A percentile compares a stretch with the other conserved stretches of the same genome.
These are phyloP conservation scores for Primulina huaijiensis DNA, from an alignment of 257 asterid species.

Conservation along the genomic window DNA sequence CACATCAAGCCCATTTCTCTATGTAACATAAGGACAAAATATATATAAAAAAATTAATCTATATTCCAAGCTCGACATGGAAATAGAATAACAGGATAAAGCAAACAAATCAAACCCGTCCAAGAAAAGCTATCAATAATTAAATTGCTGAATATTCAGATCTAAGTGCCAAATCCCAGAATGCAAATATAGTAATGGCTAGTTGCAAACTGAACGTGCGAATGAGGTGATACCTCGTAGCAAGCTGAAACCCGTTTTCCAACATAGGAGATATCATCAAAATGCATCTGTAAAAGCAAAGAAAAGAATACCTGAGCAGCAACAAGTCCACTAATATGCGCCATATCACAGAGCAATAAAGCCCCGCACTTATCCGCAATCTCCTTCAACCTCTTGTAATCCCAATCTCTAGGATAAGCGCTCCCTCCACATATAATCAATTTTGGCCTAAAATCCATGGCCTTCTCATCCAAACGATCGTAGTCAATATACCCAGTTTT, in stretches of 20 bases:
- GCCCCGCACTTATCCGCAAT: constrained; percentile 73
- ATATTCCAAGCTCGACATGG: neutral
- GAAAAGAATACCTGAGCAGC: constrained; percentile 73
- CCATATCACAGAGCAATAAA: constrained; percentile 88
- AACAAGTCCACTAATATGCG: constrained; percentile 95
- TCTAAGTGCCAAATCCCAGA: neutral
- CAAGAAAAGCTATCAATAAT: neutral
- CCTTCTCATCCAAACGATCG: constrained; percentile 71
- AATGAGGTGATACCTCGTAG: too few relatives aligned
- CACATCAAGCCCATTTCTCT: constrained; percentile 17
- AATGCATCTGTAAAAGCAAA: neutral
- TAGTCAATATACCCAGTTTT: constrained; percentile 83
- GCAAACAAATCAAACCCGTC: neutral
- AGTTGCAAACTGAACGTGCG: neutral
- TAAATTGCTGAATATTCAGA: neutral
- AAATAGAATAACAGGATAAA: neutral
- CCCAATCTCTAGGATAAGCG: constrained; percentile 80
- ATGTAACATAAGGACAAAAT: neutral
- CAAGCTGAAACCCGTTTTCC: neutral
- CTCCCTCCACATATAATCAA: constrained; percentile 91
- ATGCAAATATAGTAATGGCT: neutral
- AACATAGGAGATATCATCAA: neutral
- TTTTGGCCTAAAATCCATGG: constrained; percentile 83
- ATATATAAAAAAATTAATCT: neutral
- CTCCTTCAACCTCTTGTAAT: constrained; percentile 54